Conservation (phyloP, 2,329 filamentous ascomycete genomes). For the Venturia oleaginea region DNA sequence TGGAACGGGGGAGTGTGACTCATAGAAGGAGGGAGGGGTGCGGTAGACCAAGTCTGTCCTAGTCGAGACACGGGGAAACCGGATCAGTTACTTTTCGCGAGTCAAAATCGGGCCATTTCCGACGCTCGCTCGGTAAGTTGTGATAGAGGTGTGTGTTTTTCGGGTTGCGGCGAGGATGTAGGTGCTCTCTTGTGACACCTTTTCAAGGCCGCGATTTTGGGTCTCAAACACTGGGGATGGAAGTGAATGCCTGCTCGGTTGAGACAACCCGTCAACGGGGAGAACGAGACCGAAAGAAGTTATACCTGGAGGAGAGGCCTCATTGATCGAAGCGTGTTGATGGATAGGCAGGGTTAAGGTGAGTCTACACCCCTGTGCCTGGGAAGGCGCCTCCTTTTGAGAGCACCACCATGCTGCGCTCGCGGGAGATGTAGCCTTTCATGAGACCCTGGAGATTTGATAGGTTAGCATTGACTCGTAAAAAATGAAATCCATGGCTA, state of each 20-base stretch:
- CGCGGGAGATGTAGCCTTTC: conserved; percentile 96
- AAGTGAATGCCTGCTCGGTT: neutral
- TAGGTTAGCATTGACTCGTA: conserved; percentile 1
- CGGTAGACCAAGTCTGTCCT: neutral
- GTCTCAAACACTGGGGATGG: too few species aligned
- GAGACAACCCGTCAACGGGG: neutral
- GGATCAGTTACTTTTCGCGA: neutral
- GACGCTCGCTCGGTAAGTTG: neutral
- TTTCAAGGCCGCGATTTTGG: neutral
- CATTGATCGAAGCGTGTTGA: neutral
- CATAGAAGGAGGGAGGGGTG: neutral
- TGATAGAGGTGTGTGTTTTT: neutral
- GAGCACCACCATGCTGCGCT: conserved; percentile 80
- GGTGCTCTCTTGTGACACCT: neutral
- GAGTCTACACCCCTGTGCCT: conserved; percentile 47
- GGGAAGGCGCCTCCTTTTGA: conserved; percentile 93
- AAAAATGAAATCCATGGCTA: neutral
- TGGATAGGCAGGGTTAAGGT: neutral
- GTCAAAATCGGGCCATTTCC: neutral
- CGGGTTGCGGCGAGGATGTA: neutral
- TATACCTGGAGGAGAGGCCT: neutral
- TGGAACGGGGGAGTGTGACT: neutral
- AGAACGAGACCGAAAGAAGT: neutral
- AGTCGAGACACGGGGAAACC: neutral
- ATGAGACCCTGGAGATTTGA: conserved; percentile 60